Conservation (phyloP, 768 basidiomycete species). For the Boletus fagicola region DNA sequence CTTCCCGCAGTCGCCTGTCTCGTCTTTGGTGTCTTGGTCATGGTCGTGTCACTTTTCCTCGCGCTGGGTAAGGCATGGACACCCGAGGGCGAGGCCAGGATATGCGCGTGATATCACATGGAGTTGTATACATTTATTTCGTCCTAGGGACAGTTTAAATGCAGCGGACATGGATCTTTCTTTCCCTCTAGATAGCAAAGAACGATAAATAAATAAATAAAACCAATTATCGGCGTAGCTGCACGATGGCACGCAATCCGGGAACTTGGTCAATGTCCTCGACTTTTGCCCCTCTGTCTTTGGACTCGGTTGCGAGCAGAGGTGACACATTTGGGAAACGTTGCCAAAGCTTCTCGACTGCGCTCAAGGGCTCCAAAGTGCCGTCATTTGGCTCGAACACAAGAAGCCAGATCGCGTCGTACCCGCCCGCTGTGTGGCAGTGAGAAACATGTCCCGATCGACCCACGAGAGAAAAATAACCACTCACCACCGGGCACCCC, state of each 20-base stretch:
- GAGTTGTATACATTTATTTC: constrained; percentile 24
- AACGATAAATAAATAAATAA: not conserved
- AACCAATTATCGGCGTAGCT: constrained; percentile 17
- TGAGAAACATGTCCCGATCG: not conserved
- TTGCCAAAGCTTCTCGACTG: constrained; percentile 70
- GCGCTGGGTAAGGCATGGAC: constrained; percentile 81
- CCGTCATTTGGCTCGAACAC: constrained; percentile 59
- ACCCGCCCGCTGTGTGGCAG: constrained; percentile 76
- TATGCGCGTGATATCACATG: constrained; percentile 53
- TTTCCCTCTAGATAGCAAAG: constrained; percentile 7
- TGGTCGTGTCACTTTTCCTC: constrained; percentile 73
- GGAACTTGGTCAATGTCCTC: constrained; percentile 57
- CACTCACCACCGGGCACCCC: constrained; percentile 92
- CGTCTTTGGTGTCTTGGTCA: constrained; percentile 70
- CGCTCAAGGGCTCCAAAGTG: constrained; percentile 51
- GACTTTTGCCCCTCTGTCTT: constrained; percentile 59
- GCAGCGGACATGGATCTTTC: constrained; percentile 3
- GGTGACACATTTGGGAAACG: constrained; percentile 65
- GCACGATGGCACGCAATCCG: constrained; percentile 48
- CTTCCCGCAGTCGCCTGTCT: constrained; percentile 74
- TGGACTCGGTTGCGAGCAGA: constrained; percentile 67
- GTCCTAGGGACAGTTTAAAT: constrained; percentile 8
- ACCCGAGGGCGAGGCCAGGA: constrained; percentile 64
- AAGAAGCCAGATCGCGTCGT: constrained; percentile 94
- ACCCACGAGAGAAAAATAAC: not conserved